These are phyloP conservation scores for Plasmopara muralis DNA, from an alignment of 352 stramenopile genomes.

Conservation along the genomic window DNA sequence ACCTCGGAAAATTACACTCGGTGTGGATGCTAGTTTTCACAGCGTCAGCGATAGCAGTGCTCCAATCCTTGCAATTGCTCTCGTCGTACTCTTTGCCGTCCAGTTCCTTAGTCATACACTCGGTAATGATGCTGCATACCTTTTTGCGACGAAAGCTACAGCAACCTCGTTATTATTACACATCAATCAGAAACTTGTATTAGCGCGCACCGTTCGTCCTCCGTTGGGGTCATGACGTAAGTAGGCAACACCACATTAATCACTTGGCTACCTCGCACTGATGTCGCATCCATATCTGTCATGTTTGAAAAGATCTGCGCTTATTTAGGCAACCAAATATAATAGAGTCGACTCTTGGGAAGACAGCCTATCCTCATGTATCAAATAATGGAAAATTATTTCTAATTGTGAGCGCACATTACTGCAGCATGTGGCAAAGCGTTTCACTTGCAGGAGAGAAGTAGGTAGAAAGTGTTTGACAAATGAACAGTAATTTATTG, in stretches of 20 bases:
- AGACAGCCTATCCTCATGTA: background rate
- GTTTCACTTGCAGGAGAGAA: background rate
- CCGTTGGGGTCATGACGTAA: conserved; percentile 77
- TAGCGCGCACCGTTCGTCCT: conserved; percentile 55
- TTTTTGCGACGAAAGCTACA: conserved; percentile 66
- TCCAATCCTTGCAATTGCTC: conserved; percentile 61
- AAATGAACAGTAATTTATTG: conserved; percentile 28
- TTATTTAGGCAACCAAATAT: conserved; percentile 9
- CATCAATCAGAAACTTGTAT: background rate
- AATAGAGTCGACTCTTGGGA: background rate
- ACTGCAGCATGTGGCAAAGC: no score
- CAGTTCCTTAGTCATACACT: conserved; percentile 61
- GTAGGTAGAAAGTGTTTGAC: background rate
- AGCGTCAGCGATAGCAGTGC: conserved; percentile 51
- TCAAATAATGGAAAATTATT: no score
- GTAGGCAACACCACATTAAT: conserved; percentile 81
- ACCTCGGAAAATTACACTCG: conserved; percentile 78
- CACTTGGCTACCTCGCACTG: conserved; percentile 43
- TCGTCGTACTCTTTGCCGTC: conserved; percentile 74
- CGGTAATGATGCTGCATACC: conserved; percentile 62
- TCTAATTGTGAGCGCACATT: no score
- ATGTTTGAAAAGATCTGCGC: conserved; percentile 35
- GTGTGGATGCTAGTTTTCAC: conserved; percentile 54
- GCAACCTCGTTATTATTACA: background rate
- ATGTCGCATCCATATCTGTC: conserved; percentile 39